phyloP scores from a whole-genome alignment of 2,329 filamentous ascomycete species.

The Fusarium acutatum region DNA sequence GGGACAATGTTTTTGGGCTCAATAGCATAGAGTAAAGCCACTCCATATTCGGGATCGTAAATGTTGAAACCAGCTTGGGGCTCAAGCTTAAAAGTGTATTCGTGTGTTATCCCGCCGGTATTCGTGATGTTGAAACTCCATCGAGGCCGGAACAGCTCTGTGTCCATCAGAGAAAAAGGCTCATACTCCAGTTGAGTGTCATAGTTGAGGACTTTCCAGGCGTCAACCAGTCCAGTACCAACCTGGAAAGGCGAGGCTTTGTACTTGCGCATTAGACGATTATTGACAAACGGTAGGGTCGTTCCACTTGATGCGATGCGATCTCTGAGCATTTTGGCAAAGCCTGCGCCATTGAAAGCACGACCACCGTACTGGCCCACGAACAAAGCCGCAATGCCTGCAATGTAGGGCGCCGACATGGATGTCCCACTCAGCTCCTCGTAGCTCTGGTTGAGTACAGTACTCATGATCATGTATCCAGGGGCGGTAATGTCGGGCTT shows the following conservation, averaged over 20 bases:
- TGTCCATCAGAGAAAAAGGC: constrained; percentile 60
- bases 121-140: constrained; percentile 55
- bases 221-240: constrained; percentile 59
- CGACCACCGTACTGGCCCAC: constrained; percentile 54
- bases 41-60: constrained; percentile 42
- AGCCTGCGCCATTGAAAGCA: constrained; percentile 47
- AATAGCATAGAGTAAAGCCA: constrained; percentile 41
- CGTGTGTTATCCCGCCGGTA: constrained; percentile 48
- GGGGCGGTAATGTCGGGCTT: constrained; percentile 61
- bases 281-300: constrained; percentile 44
- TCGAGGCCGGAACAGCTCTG: constrained; percentile 49
- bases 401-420: constrained; percentile 64
- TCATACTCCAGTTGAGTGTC: constrained; percentile 50
- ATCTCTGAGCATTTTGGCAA: constrained; percentile 45
- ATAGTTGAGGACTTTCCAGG: constrained; percentile 54
- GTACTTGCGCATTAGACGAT: constrained; percentile 27
- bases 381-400: constrained; percentile 59
- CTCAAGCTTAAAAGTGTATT: constrained; percentile 53
- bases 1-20: constrained; percentile 43
- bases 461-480: constrained; percentile 60
- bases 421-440: constrained; percentile 61
- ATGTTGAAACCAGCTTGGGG: constrained; percentile 52
- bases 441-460: constrained; percentile 54
- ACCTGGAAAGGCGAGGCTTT: constrained; percentile 51
- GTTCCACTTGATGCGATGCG: constrained; percentile 48